Base-by-base conservation (phyloP, 495 filamentous ascomycete species). In the Diplogelasinospora grovesii region DNA sequence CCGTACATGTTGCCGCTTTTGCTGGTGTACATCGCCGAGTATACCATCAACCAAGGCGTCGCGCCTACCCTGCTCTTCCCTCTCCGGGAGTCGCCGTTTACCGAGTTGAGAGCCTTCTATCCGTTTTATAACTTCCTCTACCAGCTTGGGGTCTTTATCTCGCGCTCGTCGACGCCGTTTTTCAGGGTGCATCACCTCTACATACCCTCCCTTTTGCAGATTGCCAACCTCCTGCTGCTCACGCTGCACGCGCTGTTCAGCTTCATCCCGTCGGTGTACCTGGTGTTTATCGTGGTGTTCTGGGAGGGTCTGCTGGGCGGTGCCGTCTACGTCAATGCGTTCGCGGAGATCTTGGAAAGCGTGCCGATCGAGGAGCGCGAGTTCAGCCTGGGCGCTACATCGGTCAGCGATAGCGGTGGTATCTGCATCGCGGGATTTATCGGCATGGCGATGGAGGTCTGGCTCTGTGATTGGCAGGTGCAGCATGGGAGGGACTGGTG, bases 301-400 rank as follows among this genome's bases (percentile, higher is more conserved):
- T 96, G 92, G 90, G 90, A 95, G 56, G 92, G 92, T 0, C 60
- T 98, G 26, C 68, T 98, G 0, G 92, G 92, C 5, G 92, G 92
- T 0, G 63, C 82, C 7, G 92, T 96, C 0, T 98, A 98, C 52
- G 88, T 97, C 30, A 95, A 90, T 44, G 94, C 89, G 0, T 98
- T 95, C 63, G 87, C 89, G 1, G 84, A 90, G 59, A 92, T 98
- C 45, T 79, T 81, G 52, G 85, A 96, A 39, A 75, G 78, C 7
- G 83, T 94, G 0, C 74, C 77, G 0, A 60, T 70, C 5, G 73
- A 77, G 24, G 90, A 96, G 29, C 70, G 92, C 13, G 92, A 98
- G 64, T 96, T 95, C 54, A 89, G 84, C 32, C 66, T 98, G 2
- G 80, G 83, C 2, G 92, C 89, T 0, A 88, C 86, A 13, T 94